Conservation (phyloP, 768 basidiomycete genomes). For the Pleurotus platypus region DNA sequence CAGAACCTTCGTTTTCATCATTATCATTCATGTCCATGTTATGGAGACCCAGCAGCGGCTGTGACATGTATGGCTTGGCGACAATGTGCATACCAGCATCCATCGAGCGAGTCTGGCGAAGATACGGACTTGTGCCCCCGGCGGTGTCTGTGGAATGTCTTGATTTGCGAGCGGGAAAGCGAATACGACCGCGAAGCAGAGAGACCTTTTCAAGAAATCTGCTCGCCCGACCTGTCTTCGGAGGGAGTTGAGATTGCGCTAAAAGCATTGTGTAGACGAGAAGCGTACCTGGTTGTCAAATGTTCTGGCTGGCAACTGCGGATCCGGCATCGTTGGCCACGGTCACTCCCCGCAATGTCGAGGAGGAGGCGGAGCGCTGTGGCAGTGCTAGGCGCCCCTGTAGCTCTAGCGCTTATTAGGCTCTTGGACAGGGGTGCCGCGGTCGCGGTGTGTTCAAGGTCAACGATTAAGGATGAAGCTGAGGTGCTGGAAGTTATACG, state of each 20-base stretch:
- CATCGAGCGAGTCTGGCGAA: conserved; percentile 26
- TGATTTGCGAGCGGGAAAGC: conserved; percentile 23
- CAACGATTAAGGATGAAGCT: no score
- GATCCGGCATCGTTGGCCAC: background rate
- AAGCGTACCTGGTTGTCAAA: background rate
- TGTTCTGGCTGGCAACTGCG: background rate
- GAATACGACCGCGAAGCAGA: conserved; percentile 30
- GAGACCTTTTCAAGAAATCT: conserved; percentile 37
- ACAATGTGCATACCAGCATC: conserved; percentile 22
- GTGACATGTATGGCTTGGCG: conserved; percentile 44
- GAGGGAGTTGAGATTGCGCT: background rate
- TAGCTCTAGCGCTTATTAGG: no score
- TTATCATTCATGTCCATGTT: conserved; percentile 1
- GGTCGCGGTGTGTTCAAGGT: no score
- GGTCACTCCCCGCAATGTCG: background rate
- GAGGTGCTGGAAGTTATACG: no score
- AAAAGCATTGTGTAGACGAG: background rate
- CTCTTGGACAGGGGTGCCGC: no score
- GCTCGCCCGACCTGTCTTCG: conserved; percentile 23
- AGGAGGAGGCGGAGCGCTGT: background rate
- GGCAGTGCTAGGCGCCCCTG: background rate
- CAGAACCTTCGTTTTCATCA: background rate
- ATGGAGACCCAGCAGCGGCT: conserved; percentile 31
- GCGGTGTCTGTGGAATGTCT: conserved; percentile 21
- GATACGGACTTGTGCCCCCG: conserved; percentile 18